These are phyloP conservation scores for Lentinus polychrous DNA, from an alignment of 1,284 basidiomycete species.

Conservation along the genomic window DNA sequence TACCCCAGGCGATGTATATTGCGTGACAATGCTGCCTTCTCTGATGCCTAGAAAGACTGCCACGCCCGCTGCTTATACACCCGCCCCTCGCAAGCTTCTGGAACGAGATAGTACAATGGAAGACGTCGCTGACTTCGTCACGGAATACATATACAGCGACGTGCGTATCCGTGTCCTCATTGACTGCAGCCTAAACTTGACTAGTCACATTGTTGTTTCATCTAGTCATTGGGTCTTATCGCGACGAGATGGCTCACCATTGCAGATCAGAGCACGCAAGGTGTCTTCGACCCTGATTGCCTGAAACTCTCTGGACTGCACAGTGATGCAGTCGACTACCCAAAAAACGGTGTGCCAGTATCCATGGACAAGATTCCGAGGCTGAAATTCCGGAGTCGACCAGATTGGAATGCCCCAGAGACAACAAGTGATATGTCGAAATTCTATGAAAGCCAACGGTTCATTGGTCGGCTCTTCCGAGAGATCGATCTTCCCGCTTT, in stretches of 20 bases:
- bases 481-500: constrained; percentile 45
- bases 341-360: constrained; percentile 54
- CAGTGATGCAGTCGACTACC: constrained; percentile 67
- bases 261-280: constrained; percentile 52
- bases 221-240: constrained; percentile 53
- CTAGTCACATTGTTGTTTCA: constrained; percentile 2
- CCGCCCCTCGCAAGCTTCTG: constrained; percentile 41
- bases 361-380: constrained; percentile 40
- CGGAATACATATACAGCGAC: constrained; percentile 65
- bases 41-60: constrained; percentile 18
- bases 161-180: constrained; percentile 28
- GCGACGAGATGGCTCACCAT: constrained; percentile 57
- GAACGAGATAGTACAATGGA: constrained; percentile 51
- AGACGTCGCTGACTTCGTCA: constrained; percentile 69
- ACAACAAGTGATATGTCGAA: constrained; percentile 30
- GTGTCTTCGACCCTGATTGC: constrained; percentile 56
- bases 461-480: constrained; percentile 53
- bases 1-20: constrained; percentile 39
- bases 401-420: constrained; percentile 65
- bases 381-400: constrained; percentile 30
- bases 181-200: constrained; percentile 7
- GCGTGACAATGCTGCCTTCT: constrained; percentile 32
- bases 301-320: constrained; percentile 57
- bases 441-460: constrained; percentile 44
- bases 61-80: constrained; percentile 45